A percentile compares a stretch with the other conserved stretches of the same genome.
These are phyloP conservation scores for Eremomyces bilateralis DNA, from an alignment of 495 filamentous ascomycete genomes.

Conservation along the genomic window DNA sequence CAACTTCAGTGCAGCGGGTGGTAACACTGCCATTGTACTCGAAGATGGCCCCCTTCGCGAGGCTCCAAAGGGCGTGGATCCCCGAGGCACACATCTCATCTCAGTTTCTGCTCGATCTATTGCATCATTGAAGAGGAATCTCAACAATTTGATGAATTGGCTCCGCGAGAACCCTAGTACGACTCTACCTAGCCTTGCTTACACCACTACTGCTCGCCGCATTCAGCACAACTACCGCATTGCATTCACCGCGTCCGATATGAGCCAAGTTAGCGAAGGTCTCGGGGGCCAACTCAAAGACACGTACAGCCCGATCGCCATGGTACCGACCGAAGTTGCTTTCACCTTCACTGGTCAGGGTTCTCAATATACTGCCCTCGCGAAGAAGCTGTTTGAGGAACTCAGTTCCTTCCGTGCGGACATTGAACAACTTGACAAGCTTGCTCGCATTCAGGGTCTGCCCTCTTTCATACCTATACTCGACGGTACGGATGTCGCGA, in stretches of 20 bases:
- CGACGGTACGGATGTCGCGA: slow-evolving; percentile 33
- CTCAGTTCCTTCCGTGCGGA: slow-evolving; percentile 43
- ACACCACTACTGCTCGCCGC: slow-evolving; percentile 23
- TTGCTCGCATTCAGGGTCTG: slow-evolving; percentile 47
- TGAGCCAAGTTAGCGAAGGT: slow-evolving; percentile 18
- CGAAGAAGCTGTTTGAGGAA: slow-evolving; percentile 44
- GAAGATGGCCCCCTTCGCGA: slow-evolving; percentile 28
- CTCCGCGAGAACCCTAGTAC: slow-evolving; percentile 26
- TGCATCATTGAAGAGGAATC: slow-evolving; percentile 32
- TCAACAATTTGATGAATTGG: slow-evolving; percentile 27
- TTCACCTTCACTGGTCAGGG: slow-evolving; percentile 33
- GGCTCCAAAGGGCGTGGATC: slow-evolving; percentile 27
- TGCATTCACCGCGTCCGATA: slow-evolving; percentile 18
- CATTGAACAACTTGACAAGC: slow-evolving; percentile 47
- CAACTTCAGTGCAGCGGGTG: slow-evolving; percentile 24
- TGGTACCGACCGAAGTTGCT: slow-evolving; percentile 24
- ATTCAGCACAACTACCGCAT: slow-evolving; percentile 26
- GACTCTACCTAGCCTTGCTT: slow-evolving; percentile 20
- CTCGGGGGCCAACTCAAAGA: slow-evolving; percentile 21
- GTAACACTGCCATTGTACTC: slow-evolving; percentile 25
- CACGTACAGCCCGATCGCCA: slow-evolving; percentile 22
- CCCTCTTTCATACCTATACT: slow-evolving; percentile 47
- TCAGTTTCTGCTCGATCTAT: slow-evolving; percentile 32
- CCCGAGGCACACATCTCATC: slow-evolving; percentile 27
- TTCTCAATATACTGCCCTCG: slow-evolving; percentile 39